These are phyloP conservation scores for Periglandula ipomoeae DNA, from an alignment of 2,329 filamentous ascomycete species.

Conservation along the genomic window DNA sequence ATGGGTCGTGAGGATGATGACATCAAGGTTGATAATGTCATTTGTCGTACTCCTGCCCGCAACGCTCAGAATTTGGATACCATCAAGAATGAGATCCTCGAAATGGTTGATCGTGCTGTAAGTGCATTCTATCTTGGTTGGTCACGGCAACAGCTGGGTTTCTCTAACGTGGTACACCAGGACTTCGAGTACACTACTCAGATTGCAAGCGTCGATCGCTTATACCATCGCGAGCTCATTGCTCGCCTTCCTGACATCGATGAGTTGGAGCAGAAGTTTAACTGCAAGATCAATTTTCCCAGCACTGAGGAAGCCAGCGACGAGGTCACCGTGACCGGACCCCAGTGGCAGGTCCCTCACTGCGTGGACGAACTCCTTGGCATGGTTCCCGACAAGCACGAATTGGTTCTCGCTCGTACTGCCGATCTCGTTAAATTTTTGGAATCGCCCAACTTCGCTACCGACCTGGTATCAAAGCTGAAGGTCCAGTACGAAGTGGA, in stretches of 20 bases:
- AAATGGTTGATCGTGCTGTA: conserved; percentile 95
- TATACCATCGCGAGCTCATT: conserved; percentile 92
- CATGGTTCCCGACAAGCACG: conserved; percentile 95
- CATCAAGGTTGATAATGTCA: conserved; percentile 97
- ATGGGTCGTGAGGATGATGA: conserved; percentile 95
- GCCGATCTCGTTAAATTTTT: conserved; percentile 72
- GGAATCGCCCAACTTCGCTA: conserved; percentile 69
- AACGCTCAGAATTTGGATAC: conserved; percentile 95
- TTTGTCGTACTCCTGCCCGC: conserved; percentile 91
- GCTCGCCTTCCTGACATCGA: conserved; percentile 83
- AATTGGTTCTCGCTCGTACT: conserved; percentile 73
- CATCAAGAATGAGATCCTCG: conserved; percentile 97
- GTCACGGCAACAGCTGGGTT: too few relatives aligned
- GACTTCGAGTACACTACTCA: conserved; percentile 96
- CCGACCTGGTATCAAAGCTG: conserved; percentile 73
- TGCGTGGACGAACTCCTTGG: conserved; percentile 94
- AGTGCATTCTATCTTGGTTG: conserved; percentile 24
- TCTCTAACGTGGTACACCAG: conserved; percentile 27
- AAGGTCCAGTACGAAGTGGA: conserved; percentile 90
- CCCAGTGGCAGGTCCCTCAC: conserved; percentile 95
- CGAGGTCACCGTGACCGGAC: conserved; percentile 88
- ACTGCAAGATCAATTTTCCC: conserved; percentile 98
- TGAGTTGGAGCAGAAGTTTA: conserved; percentile 96
- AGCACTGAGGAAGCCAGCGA: conserved; percentile 97
- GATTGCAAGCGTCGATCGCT: conserved; percentile 83